A percentile compares a stretch with the other conserved stretches of the same genome.
phyloP scores from a whole-genome alignment of 176 grass and related monocot species.

The Rhynchospora tenuis region DNA sequence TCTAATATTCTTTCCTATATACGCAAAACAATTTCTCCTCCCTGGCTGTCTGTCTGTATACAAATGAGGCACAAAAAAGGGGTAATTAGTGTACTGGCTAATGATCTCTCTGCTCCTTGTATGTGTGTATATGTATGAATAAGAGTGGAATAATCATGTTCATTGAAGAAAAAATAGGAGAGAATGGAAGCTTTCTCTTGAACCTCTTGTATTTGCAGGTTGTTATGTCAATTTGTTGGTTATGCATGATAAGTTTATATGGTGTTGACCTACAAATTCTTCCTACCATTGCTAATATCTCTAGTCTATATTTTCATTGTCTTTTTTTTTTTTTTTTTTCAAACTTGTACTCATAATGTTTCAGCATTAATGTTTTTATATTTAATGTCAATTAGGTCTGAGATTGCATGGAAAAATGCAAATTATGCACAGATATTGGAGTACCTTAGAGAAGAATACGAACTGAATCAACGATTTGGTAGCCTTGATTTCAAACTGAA shows the following conservation, averaged over 20 bases:
- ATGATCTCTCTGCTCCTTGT: neutral
- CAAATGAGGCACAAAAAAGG: neutral
- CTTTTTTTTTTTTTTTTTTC: neutral
- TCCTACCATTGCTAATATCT: neutral
- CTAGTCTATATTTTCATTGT: neutral
- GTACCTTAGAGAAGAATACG: conserved; percentile 83
- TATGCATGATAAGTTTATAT: neutral
- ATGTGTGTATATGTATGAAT: neutral
- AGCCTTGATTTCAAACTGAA: conserved; percentile 93
- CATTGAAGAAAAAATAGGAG: neutral
- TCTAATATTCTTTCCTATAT: neutral
- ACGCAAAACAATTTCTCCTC: neutral
- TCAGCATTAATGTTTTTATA: neutral
- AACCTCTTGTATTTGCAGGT: neutral
- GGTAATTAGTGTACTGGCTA: neutral
- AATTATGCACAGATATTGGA: conserved; percentile 91
- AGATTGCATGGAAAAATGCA: conserved; percentile 98
- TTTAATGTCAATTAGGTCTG: conserved; percentile 42
- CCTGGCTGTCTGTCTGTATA: neutral
- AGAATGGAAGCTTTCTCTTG: neutral
- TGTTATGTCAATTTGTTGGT: neutral
- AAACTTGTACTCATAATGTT: neutral
- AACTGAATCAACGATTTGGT: conserved; percentile 82
- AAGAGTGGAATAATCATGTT: neutral
- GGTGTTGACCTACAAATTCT: neutral